phyloP scores from a whole-genome alignment of 257 asterid species.

The Anisodus acutangulus region DNA sequence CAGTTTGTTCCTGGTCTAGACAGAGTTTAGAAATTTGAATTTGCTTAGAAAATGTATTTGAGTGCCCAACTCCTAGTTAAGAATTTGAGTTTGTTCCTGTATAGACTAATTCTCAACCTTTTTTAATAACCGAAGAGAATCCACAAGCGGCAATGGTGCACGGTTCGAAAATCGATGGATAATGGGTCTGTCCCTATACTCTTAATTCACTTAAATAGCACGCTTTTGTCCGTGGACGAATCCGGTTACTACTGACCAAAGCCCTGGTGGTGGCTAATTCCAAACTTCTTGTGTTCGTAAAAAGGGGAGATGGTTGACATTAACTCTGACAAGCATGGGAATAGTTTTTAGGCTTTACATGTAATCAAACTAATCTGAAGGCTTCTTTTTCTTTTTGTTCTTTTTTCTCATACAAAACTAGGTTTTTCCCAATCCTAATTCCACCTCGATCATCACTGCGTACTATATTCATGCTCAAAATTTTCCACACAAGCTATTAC shows the following conservation, averaged over 20 bases:
- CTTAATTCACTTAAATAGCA: neutral
- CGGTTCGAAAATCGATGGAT: neutral
- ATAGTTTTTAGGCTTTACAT: neutral
- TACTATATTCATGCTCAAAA: conserved; percentile 9
- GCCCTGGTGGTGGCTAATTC: neutral
- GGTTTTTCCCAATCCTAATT: conserved; percentile 5
- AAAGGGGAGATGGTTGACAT: neutral
- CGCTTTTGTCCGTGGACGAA: neutral
- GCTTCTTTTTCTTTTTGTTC: conserved; percentile 3
- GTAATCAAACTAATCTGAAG: neutral
- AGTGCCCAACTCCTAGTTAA: neutral
- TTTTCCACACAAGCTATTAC: conserved; percentile 15
- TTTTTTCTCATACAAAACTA: conserved; percentile 22
- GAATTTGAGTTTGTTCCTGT: neutral
- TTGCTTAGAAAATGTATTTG: neutral
- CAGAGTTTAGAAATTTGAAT: neutral
- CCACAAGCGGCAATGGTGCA: neutral
- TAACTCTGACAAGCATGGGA: neutral
- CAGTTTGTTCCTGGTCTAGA: neutral
- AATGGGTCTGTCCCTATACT: neutral
- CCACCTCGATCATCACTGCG: neutral
- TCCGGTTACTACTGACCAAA: neutral
- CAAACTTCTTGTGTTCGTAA: neutral
- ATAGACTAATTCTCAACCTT: neutral
- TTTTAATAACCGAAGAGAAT: neutral